Evolutionary conservation across 495 filamentous ascomycete genomes (phyloP).

Genomic region (Aspergillus carlsbadensis): DNA sequence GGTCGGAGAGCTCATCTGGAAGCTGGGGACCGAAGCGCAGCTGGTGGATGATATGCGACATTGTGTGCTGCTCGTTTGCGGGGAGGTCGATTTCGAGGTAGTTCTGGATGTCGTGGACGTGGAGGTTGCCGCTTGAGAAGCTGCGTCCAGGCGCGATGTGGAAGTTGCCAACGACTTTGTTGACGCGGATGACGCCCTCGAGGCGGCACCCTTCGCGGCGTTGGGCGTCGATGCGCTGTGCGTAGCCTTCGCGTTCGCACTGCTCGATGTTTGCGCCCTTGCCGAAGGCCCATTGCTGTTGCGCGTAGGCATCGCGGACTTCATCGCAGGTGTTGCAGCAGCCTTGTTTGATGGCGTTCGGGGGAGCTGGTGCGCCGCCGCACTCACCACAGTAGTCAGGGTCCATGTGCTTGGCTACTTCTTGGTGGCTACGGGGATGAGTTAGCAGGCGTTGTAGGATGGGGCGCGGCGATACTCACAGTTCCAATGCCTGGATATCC

Average conservation of each 20-base stretch:
- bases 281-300: constrained; percentile 88
- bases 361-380: constrained; percentile 76
- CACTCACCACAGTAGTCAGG: constrained; percentile 92
- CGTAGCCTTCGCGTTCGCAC: constrained; percentile 91
- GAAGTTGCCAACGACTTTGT: constrained; percentile 99
- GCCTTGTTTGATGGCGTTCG: constrained; percentile 66
- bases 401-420: constrained; percentile 77
- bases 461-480: constrained; percentile 50
- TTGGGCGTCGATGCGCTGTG: constrained; percentile 80
- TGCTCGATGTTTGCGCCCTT: constrained; percentile 91
- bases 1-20: constrained; percentile 63
- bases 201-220: constrained; percentile 91
- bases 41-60: constrained; percentile 86
- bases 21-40: constrained; percentile 93
- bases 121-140: constrained; percentile 92
- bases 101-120: constrained; percentile 94
- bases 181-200: constrained; percentile 88
- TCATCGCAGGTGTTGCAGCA: constrained; percentile 98
- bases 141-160: constrained; percentile 94
- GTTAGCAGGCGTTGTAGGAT: neutral
- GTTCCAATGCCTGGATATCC: constrained; percentile 67
- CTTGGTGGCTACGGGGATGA: constrained; percentile 56
- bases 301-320: constrained; percentile 89
- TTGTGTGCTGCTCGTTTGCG: constrained; percentile 69
- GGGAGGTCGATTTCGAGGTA: constrained; percentile 64